Conservation (phyloP, 176 grass and related monocot genomes). For the Thalia dealbata region DNA sequence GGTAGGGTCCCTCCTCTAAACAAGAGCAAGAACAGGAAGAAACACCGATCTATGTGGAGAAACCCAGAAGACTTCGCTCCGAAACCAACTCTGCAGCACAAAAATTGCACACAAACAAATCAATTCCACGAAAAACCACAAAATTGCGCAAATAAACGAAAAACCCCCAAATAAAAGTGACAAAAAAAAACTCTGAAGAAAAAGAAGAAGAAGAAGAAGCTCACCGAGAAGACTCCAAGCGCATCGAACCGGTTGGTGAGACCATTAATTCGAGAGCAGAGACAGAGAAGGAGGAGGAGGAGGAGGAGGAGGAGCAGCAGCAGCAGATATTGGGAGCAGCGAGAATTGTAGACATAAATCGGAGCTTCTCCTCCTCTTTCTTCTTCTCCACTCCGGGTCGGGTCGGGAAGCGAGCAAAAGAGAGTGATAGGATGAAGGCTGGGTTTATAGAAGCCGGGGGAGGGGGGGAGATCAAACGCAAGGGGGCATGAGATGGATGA, state of each 20-base stretch:
- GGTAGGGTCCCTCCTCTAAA: conserved; percentile 7
- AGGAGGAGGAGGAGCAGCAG: not conserved
- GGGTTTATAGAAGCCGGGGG: not conserved
- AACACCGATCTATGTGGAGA: conserved; percentile 2
- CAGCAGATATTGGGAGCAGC: not conserved
- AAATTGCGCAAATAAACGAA: not conserved
- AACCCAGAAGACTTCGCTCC: conserved; percentile 7
- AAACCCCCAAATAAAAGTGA: no score
- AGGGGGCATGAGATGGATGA: not conserved
- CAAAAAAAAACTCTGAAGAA: no score
- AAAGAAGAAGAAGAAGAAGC: not conserved
- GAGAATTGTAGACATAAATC: conserved; percentile 5
- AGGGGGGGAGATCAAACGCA: not conserved
- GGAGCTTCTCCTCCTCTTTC: no score
- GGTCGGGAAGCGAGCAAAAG: not conserved
- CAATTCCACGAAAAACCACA: not conserved
- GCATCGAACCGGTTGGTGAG: conserved; percentile 5
- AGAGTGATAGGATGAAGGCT: not conserved
- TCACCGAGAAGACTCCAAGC: not conserved
- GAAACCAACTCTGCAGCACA: conserved; percentile 3
- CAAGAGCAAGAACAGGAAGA: conserved; percentile 2
- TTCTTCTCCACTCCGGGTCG: not conserved
- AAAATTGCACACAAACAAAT: not conserved
- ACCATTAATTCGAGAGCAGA: conserved; percentile 4
- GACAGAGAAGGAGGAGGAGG: not conserved